Conservation (phyloP, 768 basidiomycete species). For the Psilocybe subaeruginosa region DNA sequence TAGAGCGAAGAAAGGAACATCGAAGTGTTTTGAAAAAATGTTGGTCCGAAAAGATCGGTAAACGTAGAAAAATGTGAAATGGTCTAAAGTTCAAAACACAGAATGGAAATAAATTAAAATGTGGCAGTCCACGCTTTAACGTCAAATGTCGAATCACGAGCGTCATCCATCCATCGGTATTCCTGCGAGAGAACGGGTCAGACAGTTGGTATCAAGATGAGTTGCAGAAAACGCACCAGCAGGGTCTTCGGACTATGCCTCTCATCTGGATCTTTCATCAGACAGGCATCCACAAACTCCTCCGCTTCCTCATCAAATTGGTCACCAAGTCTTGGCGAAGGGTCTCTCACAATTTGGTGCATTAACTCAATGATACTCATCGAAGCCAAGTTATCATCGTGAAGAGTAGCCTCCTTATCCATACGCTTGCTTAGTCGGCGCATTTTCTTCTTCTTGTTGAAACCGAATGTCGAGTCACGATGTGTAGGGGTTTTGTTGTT, state of each 20-base stretch:
- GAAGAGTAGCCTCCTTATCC: slow-evolving; percentile 61
- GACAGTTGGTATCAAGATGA: neutral
- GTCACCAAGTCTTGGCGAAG: slow-evolving; percentile 82
- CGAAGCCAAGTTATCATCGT: slow-evolving; percentile 86
- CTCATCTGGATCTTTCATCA: slow-evolving; percentile 85
- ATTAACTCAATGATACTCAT: slow-evolving; percentile 98
- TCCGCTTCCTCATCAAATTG: slow-evolving; percentile 75
- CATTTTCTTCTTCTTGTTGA: slow-evolving; percentile 50
- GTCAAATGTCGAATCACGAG: slow-evolving; percentile 64
- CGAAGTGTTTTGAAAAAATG: too few relatives aligned
- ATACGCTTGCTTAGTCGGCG: slow-evolving; percentile 76
- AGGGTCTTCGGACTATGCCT: slow-evolving; percentile 88
- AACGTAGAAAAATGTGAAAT: too few relatives aligned
- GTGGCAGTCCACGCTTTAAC: slow-evolving; percentile 79
- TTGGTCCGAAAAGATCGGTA: too few relatives aligned
- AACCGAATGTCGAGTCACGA: slow-evolving; percentile 32
- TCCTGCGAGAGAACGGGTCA: slow-evolving; percentile 42
- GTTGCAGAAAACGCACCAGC: slow-evolving; percentile 51
- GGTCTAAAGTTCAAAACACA: too few relatives aligned
- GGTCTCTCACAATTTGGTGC: slow-evolving; percentile 98
- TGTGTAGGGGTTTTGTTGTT: slow-evolving; percentile 34
- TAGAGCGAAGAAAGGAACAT: too few relatives aligned
- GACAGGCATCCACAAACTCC: slow-evolving; percentile 86
- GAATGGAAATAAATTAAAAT: slow-evolving; percentile 38
- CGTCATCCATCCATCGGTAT: slow-evolving; percentile 73